phyloP scores from a whole-genome alignment of 345 rosid genomes.

The Gossypium anomalum region DNA sequence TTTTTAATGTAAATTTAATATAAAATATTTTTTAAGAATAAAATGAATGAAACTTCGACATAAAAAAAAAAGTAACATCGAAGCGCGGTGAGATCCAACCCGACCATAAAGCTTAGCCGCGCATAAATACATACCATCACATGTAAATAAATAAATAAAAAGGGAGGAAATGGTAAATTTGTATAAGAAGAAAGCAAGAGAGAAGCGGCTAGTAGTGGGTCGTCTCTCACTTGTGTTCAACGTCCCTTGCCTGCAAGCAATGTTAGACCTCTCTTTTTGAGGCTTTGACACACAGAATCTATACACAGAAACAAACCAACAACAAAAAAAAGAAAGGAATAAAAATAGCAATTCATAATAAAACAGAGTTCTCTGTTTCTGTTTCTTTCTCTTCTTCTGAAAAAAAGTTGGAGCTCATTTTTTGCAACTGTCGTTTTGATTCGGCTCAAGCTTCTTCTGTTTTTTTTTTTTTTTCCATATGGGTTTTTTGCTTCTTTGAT shows the following conservation, averaged over 20 bases:
- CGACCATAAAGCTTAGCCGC: no score
- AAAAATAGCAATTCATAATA: constrained; percentile 2
- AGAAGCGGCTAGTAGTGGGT: constrained; percentile 37
- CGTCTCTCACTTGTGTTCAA: constrained; percentile 41
- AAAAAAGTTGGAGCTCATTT: not conserved
- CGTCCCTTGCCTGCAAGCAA: constrained; percentile 49
- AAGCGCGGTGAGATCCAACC: no score
- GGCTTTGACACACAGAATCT: constrained; percentile 11
- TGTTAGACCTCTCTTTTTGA: constrained; percentile 16
- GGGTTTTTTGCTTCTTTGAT: constrained; percentile 18
- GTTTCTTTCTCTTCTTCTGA: constrained; percentile 2
- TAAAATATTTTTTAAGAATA: no score
- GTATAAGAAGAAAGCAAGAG: constrained; percentile 2
- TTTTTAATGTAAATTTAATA: no score
- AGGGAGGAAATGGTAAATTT: constrained; percentile 28
- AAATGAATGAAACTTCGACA: no score
- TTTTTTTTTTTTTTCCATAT: constrained; percentile 6
- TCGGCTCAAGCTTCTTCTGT: constrained; percentile 10
- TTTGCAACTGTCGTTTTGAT: constrained; percentile 15
- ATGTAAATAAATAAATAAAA: not conserved
- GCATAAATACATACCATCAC: no score
- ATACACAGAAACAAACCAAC: constrained; percentile 11
- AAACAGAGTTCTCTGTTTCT: constrained; percentile 18
- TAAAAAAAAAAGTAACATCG: no score
- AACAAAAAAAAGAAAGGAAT: constrained; percentile 12